Conservation (phyloP, 345 rosid genomes). For the Rhodamnia rubescens region DNA sequence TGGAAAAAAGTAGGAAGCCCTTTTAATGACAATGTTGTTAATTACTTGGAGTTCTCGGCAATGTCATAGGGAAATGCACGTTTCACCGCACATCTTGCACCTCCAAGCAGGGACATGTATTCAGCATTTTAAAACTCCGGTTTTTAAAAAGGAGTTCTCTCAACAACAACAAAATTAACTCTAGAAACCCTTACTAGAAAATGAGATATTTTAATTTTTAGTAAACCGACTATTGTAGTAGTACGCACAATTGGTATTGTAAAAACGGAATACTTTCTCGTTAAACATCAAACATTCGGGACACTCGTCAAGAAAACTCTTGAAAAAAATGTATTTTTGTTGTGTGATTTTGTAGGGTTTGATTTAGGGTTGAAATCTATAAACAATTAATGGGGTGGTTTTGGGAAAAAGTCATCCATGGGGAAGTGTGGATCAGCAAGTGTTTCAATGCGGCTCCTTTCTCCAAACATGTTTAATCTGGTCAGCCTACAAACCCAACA, state of each 20-base stretch:
- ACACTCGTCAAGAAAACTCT: neutral
- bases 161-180: neutral
- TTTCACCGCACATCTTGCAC: neutral
- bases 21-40: neutral
- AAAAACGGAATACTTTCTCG: neutral
- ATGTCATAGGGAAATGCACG: neutral
- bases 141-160: neutral
- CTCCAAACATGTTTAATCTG: neutral
- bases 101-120: neutral
- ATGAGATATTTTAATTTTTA: neutral
- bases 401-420: neutral
- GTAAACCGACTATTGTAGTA: neutral
- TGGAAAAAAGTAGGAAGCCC: slow-evolving; percentile 1
- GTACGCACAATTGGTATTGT: neutral
- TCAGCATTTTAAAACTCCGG: neutral
- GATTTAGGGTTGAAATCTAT: neutral
- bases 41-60: neutral
- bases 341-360: neutral
- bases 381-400: neutral
- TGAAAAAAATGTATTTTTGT: neutral
- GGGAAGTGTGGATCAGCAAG: neutral
- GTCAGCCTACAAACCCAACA: slow-evolving; percentile 1
- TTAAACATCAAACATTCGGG: neutral
- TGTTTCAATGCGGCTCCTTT: neutral
- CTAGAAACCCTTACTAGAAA: neutral